Base-by-base conservation (phyloP, 768 basidiomycete genomes). In the Tricholoma sp. region DNA sequence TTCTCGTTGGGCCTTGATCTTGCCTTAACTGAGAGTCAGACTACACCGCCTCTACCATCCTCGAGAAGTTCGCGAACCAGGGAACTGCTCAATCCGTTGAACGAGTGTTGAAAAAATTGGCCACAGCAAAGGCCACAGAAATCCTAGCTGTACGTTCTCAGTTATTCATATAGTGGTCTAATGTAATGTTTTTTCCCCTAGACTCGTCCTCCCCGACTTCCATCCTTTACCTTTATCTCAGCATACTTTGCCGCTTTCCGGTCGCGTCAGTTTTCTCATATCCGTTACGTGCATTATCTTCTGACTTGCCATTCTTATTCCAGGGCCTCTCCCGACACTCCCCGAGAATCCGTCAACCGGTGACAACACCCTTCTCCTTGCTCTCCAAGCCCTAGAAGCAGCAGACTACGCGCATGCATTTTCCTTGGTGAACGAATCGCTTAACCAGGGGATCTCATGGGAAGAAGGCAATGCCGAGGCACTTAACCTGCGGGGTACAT, bases 221-320 rank as follows among this genome's bases (percentile, higher is more conserved):
- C 96, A 5, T 93, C 93, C 12, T 82, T 83, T 62, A 93, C 92
- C 0, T 97, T 99, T 73, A 88, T 97, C 62, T 87, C 89, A 11
- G 91, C 96, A 0, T 99, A 98, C 76, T 94, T 98, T 68, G 88
- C 93, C 58, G 97, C 97, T 8, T 98, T 98, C 88, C 86, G 97
- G 61, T 77, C 86, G 56, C 87, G 93, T 91, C 64, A 63, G 89
- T 77, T 12, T 53, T 21, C 43, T 50, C 2, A 55, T 52, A 18
- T 31, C 45, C 35, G 5, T 9, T n/a, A 22, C 9, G 37, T 2
- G 31, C 12, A 43, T 31, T 24, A 12, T 45, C 51, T 18, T 39
- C 46, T 58, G 19, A 41, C 16, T 29, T 60, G 45, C 56, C 47
- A 54, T 39, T 54, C 19, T 55, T 47, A 4, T 14, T 50, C 2